Evolutionary conservation across 176 grass and related monocot species (phyloP).

Genomic region (Cenchrus americanus): DNA sequence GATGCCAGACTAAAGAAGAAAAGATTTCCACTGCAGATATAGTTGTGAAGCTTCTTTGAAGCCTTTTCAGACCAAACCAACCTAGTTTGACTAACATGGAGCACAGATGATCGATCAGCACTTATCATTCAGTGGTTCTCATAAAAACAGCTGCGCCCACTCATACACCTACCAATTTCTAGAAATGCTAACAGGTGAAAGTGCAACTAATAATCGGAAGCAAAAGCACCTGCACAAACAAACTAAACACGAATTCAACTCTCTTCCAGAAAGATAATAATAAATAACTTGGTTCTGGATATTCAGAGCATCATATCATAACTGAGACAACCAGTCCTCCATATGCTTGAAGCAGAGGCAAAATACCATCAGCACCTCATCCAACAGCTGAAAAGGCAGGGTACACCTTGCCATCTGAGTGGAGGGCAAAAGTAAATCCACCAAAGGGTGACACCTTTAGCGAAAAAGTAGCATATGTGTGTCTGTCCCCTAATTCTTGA

Average conservation of each 20-base stretch:
- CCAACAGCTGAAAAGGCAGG: conserved; percentile 13
- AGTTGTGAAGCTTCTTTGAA: neutral
- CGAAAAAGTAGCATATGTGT: conserved; percentile 31
- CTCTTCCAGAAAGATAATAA: neutral
- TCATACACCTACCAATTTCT: neutral
- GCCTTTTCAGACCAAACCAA: neutral
- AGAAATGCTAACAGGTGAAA: neutral
- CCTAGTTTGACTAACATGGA: neutral
- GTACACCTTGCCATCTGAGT: conserved; percentile 11
- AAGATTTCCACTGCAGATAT: neutral
- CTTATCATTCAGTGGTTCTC: neutral
- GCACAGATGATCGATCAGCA: neutral
- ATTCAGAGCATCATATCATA: neutral
- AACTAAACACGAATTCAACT: conserved; percentile 7
- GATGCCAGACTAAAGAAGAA: conserved; percentile 20
- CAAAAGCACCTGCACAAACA: neutral
- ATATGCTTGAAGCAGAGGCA: conserved; percentile 18
- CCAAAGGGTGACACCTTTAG: conserved; percentile 38
- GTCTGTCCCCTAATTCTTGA: conserved; percentile 18
- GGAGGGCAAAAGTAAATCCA: conserved; percentile 37
- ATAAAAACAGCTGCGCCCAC: neutral
- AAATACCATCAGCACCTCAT: conserved; percentile 16
- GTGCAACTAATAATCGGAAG: conserved; percentile 1
- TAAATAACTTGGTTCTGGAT: neutral
- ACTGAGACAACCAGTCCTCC: neutral